phyloP scores from a whole-genome alignment of 2,329 filamentous ascomycete genomes.

The Colletotrichum australisinense region DNA sequence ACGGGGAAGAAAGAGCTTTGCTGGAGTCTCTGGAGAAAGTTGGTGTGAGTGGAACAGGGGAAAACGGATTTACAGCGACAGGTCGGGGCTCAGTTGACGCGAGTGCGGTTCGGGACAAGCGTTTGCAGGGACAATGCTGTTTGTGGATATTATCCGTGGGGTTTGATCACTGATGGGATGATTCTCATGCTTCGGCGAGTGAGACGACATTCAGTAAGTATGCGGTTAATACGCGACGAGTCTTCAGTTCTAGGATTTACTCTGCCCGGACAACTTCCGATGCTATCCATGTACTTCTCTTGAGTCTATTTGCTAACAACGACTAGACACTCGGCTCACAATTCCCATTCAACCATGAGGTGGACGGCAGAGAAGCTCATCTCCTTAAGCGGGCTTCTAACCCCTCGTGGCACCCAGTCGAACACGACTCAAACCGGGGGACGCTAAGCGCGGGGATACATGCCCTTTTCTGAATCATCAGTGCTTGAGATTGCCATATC shows the following conservation, averaged over 20 bases:
- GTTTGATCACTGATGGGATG: not conserved
- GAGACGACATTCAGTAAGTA: too few species aligned
- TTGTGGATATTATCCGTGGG: not conserved
- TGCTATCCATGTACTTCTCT: not conserved
- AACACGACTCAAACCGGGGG: slow-evolving; percentile 29
- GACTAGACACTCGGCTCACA: not conserved
- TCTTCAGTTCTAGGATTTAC: not conserved
- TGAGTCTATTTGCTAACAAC: not conserved
- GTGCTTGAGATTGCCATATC: not conserved
- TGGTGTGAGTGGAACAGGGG: not conserved
- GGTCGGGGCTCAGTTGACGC: not conserved
- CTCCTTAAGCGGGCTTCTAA: not conserved
- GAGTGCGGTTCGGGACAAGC: not conserved
- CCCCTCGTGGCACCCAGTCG: slow-evolving; percentile 11
- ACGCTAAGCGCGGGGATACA: slow-evolving; percentile 27
- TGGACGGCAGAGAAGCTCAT: not conserved
- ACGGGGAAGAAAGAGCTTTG: not conserved
- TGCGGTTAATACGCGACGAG: too few species aligned
- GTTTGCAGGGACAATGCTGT: not conserved
- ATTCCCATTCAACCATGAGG: not conserved
- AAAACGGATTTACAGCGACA: not conserved
- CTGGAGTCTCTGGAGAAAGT: not conserved
- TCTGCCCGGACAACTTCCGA: not conserved
- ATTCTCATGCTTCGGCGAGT: not conserved
- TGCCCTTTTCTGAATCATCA: not conserved